Evolutionary conservation across 1,284 basidiomycete genomes (phyloP), one percentile per base, ranked within the genome.

Genomic region (Malassezia equina): DNA sequence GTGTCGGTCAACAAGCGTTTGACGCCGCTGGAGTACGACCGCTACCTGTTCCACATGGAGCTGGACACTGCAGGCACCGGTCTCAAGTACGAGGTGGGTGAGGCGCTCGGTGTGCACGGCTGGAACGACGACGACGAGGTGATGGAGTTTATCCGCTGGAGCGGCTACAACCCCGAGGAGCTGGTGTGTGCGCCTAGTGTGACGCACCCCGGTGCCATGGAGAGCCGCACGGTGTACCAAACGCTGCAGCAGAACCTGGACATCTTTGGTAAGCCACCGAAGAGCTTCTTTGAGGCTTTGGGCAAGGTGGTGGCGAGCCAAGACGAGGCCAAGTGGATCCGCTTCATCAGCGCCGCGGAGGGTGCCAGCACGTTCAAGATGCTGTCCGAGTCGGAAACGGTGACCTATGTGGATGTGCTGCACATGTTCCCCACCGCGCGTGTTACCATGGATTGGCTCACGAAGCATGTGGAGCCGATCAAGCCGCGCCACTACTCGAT

Each of bases 401-500:
- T 96, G 50, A 88, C 86, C 4, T 98, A 93, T 73, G 90, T 85
- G 44, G 90, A 98, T 69, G 80, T 98, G 23, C 77, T 98, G 50
- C 79, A 78, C 67, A 81, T 81, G 75, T 96, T 90, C 78, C 80
- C 80, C 36, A 87, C 84, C 59, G 90, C 93, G 19, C 80, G 80
- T 62, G 87, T 88, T 11, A 80, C 58, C 7, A 61, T 75, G n/a
- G 88, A 89, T 71, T 85, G 86, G 75, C 76, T 95, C 64, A 78
- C 94, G 48, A 86, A 86, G 7, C 89, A 96, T 75, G 93, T 77
- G 19, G 70, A 76, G 59, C 65, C 66, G 47, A 78, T 91, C 79
- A 90, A 95, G 78, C 91, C 93, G 6, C 82, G 94, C 64, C 94
- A 98, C 77, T 98, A 98, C 77, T 93, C 89, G 76, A 98, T 98